Evolutionary conservation across 352 stramenopile genomes (phyloP).

Genomic region (Phytopythium oedochilum): DNA sequence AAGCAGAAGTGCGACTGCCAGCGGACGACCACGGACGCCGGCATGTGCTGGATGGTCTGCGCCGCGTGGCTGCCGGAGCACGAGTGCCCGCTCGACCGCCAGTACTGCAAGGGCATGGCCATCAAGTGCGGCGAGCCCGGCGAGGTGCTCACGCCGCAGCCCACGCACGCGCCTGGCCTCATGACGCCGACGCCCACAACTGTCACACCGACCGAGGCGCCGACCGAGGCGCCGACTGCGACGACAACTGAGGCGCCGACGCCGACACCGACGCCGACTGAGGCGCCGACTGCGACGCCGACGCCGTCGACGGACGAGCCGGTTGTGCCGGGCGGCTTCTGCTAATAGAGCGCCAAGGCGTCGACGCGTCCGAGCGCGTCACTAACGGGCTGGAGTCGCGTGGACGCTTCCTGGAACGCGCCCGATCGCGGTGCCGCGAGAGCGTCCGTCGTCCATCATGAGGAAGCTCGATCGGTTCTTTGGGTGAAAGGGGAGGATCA

Average conservation of each 20-base stretch:
- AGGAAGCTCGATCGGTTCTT: no score
- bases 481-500: no score
- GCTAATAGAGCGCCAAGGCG: no score
- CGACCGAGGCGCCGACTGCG: not conserved
- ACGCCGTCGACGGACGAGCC: not conserved
- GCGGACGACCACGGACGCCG: conserved; percentile 18
- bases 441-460: no score
- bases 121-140: not conserved
- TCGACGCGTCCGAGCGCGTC: no score
- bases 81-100: conserved; percentile 30
- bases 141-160: not conserved
- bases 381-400: no score
- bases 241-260: not conserved
- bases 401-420: no score
- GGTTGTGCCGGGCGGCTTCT: not conserved
- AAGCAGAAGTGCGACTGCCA: conserved; percentile 38
- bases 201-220: not conserved
- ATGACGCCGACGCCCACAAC: not conserved
- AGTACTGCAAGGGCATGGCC: conserved; percentile 17
- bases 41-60: conserved; percentile 57
- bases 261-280: not conserved
- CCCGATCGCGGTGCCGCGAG: no score
- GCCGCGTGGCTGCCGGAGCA: conserved; percentile 13
- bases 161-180: not conserved
- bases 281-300: not conserved